A percentile compares a stretch with the other conserved stretches of the same genome.
These are phyloP conservation scores for Neonectria faginata DNA, from an alignment of 2,329 filamentous ascomycete species.

Conservation along the genomic window DNA sequence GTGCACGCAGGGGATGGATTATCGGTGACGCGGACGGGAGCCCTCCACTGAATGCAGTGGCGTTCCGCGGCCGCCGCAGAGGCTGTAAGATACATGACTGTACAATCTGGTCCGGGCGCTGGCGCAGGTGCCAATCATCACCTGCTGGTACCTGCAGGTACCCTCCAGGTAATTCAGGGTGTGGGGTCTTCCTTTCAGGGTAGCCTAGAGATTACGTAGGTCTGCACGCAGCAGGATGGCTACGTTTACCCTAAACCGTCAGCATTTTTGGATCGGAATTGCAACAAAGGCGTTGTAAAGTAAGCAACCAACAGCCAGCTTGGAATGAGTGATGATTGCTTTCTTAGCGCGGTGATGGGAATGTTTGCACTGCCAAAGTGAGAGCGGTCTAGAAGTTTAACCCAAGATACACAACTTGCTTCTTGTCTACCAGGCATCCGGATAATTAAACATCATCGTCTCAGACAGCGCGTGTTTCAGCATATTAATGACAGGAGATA, in stretches of 20 bases:
- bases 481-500: not conserved
- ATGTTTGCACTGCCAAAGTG: not conserved
- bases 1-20: constrained; percentile 3
- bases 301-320: not conserved
- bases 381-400: not conserved
- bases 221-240: not conserved
- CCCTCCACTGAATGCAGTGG: constrained; percentile 7
- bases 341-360: not conserved
- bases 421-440: not conserved
- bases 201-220: constrained; percentile 19
- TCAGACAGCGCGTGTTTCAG: not conserved
- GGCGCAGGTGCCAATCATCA: not conserved
- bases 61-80: constrained; percentile 16
- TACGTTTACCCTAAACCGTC: not conserved
- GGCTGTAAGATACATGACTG: constrained; percentile 2
- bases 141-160: constrained; percentile 19
- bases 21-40: constrained; percentile 15
- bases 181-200: constrained; percentile 16
- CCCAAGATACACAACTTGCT: not conserved
- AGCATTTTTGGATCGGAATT: not conserved
- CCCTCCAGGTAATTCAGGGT: not conserved
- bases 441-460: not conserved
- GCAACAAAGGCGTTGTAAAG: not conserved
- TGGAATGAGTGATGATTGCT: not conserved
- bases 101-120: not conserved